Percentiles rank a stretch among this genome's conserved stretches.
Evolutionary conservation across 2,329 filamentous ascomycete species (phyloP).

Genomic region (Cladosporium colombiae): DNA sequence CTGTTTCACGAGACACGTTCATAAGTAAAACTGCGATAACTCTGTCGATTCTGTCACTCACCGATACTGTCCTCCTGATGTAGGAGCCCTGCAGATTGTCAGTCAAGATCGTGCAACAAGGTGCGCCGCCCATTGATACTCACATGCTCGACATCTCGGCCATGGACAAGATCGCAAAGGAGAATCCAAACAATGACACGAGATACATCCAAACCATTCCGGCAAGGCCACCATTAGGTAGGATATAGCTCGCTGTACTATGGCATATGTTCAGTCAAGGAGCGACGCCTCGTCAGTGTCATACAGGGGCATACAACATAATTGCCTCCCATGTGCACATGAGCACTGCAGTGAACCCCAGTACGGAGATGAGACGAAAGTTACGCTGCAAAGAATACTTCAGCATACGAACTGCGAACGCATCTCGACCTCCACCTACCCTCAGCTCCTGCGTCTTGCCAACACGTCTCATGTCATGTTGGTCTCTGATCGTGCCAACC

Average conservation of each 20-base stretch:
- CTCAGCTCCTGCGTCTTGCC: slow-evolving; percentile 20
- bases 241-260: slow-evolving; percentile 29
- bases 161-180: slow-evolving; percentile 34
- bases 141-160: slow-evolving; percentile 30
- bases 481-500: slow-evolving; percentile 10
- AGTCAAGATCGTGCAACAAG: not conserved
- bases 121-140: not conserved
- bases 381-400: slow-evolving; percentile 23
- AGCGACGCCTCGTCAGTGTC: not conserved
- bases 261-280: not conserved
- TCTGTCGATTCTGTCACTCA: not conserved
- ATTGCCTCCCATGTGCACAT: slow-evolving; percentile 35
- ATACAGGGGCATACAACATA: slow-evolving; percentile 5
- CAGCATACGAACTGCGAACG: not conserved
- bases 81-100: slow-evolving; percentile 36
- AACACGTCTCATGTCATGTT: slow-evolving; percentile 20
- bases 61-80: slow-evolving; percentile 33
- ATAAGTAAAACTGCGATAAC: not conserved
- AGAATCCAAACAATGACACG: slow-evolving; percentile 36
- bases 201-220: slow-evolving; percentile 39
- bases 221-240: slow-evolving; percentile 34
- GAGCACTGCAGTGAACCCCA: slow-evolving; percentile 33
- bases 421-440: not conserved
- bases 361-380: slow-evolving; percentile 31
- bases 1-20: not conserved